Evolutionary conservation across 805 yeast species (phyloP).

Genomic region (Saccharomycopsis microspora): DNA sequence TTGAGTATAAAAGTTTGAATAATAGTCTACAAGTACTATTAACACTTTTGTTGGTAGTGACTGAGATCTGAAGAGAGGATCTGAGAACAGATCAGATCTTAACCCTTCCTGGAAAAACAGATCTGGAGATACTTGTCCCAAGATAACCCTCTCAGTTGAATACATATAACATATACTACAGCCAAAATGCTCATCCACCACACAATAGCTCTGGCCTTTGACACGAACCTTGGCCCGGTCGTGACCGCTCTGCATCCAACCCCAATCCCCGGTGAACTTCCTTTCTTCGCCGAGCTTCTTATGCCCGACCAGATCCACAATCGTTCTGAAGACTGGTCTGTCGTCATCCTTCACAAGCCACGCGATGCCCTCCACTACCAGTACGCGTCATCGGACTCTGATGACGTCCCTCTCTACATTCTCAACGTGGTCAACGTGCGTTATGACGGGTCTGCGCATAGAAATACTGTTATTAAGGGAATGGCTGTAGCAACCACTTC

Average conservation of each 20-base stretch:
- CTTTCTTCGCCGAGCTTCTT: constrained; percentile 45
- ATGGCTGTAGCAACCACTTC: constrained; percentile 37
- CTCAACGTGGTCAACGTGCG: constrained; percentile 40
- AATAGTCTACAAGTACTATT: too few relatives aligned
- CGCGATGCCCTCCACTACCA: constrained; percentile 1
- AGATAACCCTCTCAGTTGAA: too few relatives aligned
- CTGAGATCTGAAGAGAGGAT: too few relatives aligned
- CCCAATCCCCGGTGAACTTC: constrained; percentile 25
- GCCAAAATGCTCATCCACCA: background rate
- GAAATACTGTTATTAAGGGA: constrained; percentile 44
- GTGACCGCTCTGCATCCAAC: constrained; percentile 50
- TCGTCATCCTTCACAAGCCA: constrained; percentile 32
- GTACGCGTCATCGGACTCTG: background rate
- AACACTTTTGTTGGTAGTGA: too few relatives aligned
- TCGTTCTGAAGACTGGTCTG: constrained; percentile 43
- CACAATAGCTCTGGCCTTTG: constrained; percentile 61
- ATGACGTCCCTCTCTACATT: constrained; percentile 31
- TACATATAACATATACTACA: too few relatives aligned
- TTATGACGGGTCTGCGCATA: constrained; percentile 27
- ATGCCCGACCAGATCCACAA: constrained; percentile 49
- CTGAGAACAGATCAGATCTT: too few relatives aligned
- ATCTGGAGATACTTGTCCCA: background rate
- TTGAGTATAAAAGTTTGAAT: too few relatives aligned
- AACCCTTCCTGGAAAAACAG: background rate
- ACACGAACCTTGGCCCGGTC: constrained; percentile 62